Base-by-base conservation (phyloP, 768 basidiomycete species). In the Rhodotorula babjevae region DNA sequence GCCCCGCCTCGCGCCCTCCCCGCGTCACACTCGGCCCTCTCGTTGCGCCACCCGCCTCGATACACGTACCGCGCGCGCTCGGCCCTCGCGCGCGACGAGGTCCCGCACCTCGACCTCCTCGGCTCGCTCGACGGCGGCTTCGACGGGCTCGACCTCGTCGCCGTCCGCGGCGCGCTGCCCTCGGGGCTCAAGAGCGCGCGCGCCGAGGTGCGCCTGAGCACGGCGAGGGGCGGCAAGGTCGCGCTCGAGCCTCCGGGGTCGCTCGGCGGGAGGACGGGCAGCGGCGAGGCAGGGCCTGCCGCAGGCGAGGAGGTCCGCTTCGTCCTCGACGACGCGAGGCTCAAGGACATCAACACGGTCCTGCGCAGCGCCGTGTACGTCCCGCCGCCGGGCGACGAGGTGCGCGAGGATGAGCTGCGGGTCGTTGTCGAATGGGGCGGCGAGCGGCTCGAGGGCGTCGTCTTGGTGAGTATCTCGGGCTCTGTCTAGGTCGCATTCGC, bases 71-170 rank as follows among this genome's bases (percentile, higher is more conserved):
- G 68, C 49, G n/a, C 61, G 46, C 65, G 68, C 33, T 47, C 42
- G 5, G 19, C 61, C 18, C 57, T 60, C 27, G 29, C 33, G 21
- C 49, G 60, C 18, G 36, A 27, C 15, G 71, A 73, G 44, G 63
- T 25, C 10, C 50, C 57, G 25, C 31, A 68, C 55, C 46, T 69
- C 42, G 29, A n/a, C 23, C 53, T 67, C n/a, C 4, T 25, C 27
- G 75, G 71, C 29, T 72, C 71, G 44, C 52, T 70, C 58, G 68
- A 76, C 60, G 71, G 72, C 15, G 27, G 40, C 18, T 76, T 76
- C 42, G 71, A 68, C 19, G 72, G 75, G 0, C 46, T 72, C 46
- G 71, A 76, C 71, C 55, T 70, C 65, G 56, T 76, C 61, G 61
- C 62, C 42, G 44, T 76, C 6, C 71, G 68, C 2, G 67, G 62